Base-by-base conservation (phyloP, 345 rosid species). In the Anastatica hierochuntica region DNA sequence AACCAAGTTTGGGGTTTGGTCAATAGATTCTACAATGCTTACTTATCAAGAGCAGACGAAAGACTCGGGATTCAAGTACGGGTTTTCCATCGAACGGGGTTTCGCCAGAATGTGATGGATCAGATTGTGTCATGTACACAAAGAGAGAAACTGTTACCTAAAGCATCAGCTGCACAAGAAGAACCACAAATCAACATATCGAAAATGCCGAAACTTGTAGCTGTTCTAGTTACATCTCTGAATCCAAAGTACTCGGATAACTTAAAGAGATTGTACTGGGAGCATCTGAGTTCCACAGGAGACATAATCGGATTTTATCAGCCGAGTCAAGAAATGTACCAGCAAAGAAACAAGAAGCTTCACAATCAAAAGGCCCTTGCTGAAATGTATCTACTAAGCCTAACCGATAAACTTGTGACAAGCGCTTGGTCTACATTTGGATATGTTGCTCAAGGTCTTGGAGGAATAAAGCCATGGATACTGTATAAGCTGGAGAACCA, bases 361-460 rank as follows among this genome's bases (percentile, higher is more conserved):
- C n/a, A n/a, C n/a, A n/a, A n/a, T n/a, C 74, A 69, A 46, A 69
- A 69, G 61, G 74, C 74, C 0, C 52, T 62, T 24, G 48, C 70
- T 2, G 74, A 69, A 30, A 58, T 69, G 30, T 57, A 69, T 21
- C 74, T 69, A 0, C 52, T 69, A 4, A 69, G 74, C 23, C 37
- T 70, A 48, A 52, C 21, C 14, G 70, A 70, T 41, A 58, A 58
- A 1, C 21, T 70, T 37, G 70, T 70, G n/a, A 70, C 74, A 6
- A 70, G 58, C 12, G 30, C 61, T 1, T 7, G 70, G 62, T 69
- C 74, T 26, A 69, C 74, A 2, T 69, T 69, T 27, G 74, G 74
- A 5, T 69, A 69, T 40, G 66, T 69, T 34, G 66, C 66, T 30
- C 56, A 60, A 2, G 29, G 67, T 12, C 52, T 61, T 7, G 59